Conservation (phyloP, 768 basidiomycete genomes). For the Guyanaporus albipodus region DNA sequence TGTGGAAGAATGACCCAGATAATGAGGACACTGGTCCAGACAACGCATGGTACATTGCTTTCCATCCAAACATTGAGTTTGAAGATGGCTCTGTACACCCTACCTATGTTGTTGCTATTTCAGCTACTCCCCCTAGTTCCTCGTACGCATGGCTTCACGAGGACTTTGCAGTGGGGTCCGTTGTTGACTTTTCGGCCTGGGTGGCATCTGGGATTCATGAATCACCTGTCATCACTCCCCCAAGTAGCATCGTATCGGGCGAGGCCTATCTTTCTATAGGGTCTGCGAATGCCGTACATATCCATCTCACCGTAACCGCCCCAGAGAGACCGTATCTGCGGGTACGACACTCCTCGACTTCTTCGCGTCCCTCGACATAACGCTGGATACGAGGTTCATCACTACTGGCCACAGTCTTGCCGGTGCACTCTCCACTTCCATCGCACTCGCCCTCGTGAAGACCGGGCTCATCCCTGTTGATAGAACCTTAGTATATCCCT, state of each 20-base stretch:
- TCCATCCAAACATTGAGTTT: conserved; percentile 1
- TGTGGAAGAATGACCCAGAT: conserved; percentile 12
- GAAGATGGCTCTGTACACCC: conserved; percentile 10
- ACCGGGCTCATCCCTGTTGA: conserved; percentile 1
- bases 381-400: background rate
- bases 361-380: background rate
- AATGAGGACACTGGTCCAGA: conserved; percentile 1
- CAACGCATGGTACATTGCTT: conserved; percentile 16
- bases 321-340: background rate
- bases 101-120: conserved; percentile 12
- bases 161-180: conserved; percentile 5
- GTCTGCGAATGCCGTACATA: background rate
- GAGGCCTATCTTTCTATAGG: conserved; percentile 1
- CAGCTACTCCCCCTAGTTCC: conserved; percentile 3
- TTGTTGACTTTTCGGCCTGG: conserved; percentile 11
- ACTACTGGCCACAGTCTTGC: conserved; percentile 13
- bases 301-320: conserved; percentile 1
- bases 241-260: background rate
- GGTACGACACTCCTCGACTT: conserved; percentile 9
- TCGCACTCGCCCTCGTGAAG: conserved; percentile 9
- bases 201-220: conserved; percentile 1
- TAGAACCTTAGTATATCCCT: conserved; percentile 36
- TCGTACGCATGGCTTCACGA: background rate
- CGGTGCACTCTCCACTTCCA: conserved; percentile 7
- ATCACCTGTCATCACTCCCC: background rate